Evolutionary conservation across 1,284 basidiomycete species (phyloP).

Genomic region (Polyporus tsugae): DNA sequence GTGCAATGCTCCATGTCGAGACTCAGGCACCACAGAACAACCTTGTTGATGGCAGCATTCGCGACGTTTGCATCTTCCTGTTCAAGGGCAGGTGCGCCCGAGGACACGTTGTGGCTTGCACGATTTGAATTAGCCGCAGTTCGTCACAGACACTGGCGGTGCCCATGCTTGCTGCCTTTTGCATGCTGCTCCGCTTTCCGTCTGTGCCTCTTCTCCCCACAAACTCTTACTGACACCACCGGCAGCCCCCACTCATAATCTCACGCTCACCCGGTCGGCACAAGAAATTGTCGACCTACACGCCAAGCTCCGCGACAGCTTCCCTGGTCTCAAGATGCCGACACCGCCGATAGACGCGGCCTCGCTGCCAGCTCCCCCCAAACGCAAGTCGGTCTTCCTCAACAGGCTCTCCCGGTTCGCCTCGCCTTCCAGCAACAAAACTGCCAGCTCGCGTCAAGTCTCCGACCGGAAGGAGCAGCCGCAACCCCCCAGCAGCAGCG

Average conservation of each 20-base stretch:
- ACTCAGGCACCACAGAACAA: slow-evolving; percentile 1
- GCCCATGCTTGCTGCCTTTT: not conserved
- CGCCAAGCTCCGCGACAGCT: slow-evolving; percentile 69
- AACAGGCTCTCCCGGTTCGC: slow-evolving; percentile 83
- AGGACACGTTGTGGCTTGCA: not conserved
- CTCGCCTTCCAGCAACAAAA: slow-evolving; percentile 63
- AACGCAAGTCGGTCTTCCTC: slow-evolving; percentile 82
- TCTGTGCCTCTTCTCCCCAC: not conserved
- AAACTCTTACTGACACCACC: slow-evolving; percentile 37
- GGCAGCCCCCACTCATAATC: slow-evolving; percentile 86
- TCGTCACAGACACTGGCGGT: not conserved
- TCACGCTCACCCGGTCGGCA: slow-evolving; percentile 82
- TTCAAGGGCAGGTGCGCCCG: not conserved
- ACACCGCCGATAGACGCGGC: slow-evolving; percentile 66
- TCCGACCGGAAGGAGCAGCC: slow-evolving; percentile 38
- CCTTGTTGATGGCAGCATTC: not conserved
- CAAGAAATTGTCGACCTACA: slow-evolving; percentile 82
- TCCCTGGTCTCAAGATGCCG: slow-evolving; percentile 64
- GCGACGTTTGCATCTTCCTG: not conserved
- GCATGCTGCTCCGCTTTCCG: not conserved
- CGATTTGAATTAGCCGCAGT: not conserved
- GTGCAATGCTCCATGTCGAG: slow-evolving; percentile 6
- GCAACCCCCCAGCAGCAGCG: slow-evolving; percentile 20
- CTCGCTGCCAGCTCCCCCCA: slow-evolving; percentile 60
- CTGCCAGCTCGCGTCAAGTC: slow-evolving; percentile 45